Evolutionary conservation across 2,329 filamentous ascomycete genomes (phyloP).

Genomic region (Coniochaeta sp.): DNA sequence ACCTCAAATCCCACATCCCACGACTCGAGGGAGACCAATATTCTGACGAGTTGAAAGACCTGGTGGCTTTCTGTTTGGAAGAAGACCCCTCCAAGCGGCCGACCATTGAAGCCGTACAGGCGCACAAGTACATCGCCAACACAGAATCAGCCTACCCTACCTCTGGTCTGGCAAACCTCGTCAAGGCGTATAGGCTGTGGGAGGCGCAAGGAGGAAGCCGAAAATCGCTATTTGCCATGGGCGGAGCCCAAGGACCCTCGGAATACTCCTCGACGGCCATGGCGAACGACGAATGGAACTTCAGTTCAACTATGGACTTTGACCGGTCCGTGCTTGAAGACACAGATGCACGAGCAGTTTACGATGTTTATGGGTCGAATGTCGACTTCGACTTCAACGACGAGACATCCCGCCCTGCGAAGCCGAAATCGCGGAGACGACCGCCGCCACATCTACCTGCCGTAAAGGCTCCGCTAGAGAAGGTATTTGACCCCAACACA

Average conservation of each 20-base stretch:
- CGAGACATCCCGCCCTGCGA: conserved; percentile 42
- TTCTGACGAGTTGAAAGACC: conserved; percentile 58
- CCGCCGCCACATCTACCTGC: conserved; percentile 52
- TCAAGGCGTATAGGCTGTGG: conserved; percentile 68
- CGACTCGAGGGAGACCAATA: conserved; percentile 65
- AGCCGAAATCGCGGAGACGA: conserved; percentile 43
- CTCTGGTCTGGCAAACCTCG: conserved; percentile 53
- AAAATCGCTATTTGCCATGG: conserved; percentile 53
- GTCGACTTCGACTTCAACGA: conserved; percentile 45
- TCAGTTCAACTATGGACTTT: conserved; percentile 58
- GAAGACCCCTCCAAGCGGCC: conserved; percentile 62
- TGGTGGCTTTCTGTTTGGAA: conserved; percentile 67
- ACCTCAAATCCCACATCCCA: conserved; percentile 55
- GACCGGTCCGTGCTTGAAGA: conserved; percentile 48
- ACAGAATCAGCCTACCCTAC: conserved; percentile 58
- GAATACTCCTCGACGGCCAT: conserved; percentile 34
- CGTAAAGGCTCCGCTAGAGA: conserved; percentile 52
- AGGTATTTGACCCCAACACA: conserved; percentile 59
- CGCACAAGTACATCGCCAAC: conserved; percentile 60
- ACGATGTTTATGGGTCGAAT: conserved; percentile 47
- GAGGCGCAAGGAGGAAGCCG: conserved; percentile 66
- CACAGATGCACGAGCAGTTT: conserved; percentile 49
- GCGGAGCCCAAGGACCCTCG: conserved; percentile 47
- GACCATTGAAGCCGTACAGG: conserved; percentile 59
- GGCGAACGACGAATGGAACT: conserved; percentile 58